A percentile compares a stretch with the other conserved stretches of the same genome.
phyloP scores from a whole-genome alignment of 192 early-diverging fungal species.

The Gaertneriomyces sp. region DNA sequence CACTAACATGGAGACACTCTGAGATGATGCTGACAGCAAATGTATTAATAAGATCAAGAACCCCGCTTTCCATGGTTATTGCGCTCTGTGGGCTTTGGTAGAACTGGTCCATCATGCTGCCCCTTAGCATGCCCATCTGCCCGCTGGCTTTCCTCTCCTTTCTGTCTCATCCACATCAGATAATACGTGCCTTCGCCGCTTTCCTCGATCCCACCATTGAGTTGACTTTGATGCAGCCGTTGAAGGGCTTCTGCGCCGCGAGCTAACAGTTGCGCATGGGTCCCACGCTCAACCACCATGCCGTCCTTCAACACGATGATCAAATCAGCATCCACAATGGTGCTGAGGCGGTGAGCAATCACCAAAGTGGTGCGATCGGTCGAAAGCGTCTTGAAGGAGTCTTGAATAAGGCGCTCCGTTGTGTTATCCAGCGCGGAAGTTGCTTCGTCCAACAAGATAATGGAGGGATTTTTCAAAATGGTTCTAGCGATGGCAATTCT shows the following conservation, averaged over 20 bases:
- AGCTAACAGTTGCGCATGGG: conserved; percentile 69
- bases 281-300: conserved; percentile 71
- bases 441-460: conserved; percentile 90
- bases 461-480: conserved; percentile 66
- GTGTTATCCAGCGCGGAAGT: conserved; percentile 53
- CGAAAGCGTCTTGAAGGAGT: conserved; percentile 71
- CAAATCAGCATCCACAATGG: conserved; percentile 63
- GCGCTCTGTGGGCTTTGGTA: no score
- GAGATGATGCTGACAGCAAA: no score
- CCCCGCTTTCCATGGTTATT: no score
- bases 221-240: conserved; percentile 11
- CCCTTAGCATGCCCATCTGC: neutral
- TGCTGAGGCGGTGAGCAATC: conserved; percentile 71
- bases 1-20: no score
- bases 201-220: conserved; percentile 27
- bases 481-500: conserved; percentile 83
- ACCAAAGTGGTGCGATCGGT: conserved; percentile 77
- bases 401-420: conserved; percentile 89
- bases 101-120: neutral
- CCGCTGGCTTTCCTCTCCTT: conserved; percentile 35
- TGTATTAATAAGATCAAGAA: no score
- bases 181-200: conserved; percentile 65
- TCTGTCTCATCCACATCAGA: conserved; percentile 91
- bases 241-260: conserved; percentile 21
- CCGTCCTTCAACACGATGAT: conserved; percentile 86